phyloP scores from a whole-genome alignment of 225 moss, liverwort and hornwort species.

The Neckera pumila region DNA sequence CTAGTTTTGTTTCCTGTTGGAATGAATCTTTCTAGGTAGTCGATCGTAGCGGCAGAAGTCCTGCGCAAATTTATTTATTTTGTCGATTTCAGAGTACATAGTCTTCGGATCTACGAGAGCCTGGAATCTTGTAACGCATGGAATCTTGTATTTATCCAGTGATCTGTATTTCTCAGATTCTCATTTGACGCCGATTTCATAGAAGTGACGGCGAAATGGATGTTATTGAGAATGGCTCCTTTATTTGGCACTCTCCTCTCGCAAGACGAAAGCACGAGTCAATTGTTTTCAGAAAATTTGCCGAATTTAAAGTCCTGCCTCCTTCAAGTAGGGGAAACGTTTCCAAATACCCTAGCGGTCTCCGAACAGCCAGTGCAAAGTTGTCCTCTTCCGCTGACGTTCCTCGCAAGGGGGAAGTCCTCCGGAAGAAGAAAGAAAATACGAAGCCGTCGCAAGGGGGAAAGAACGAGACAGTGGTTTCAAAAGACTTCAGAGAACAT shows the following conservation, averaged over 20 bases:
- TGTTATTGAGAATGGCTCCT: not conserved
- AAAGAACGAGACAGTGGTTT: not conserved
- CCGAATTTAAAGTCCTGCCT: not conserved
- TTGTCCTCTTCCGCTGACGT: constrained; percentile 1
- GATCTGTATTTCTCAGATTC: not conserved
- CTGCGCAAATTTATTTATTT: not conserved
- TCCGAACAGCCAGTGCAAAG: not conserved
- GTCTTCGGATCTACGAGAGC: not conserved
- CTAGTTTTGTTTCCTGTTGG: not conserved
- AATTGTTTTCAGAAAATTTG: not conserved
- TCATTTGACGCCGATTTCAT: not conserved
- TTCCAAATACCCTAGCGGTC: not conserved
- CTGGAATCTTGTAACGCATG: not conserved
- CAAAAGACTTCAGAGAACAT: not conserved
- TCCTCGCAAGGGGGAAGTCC: not conserved
- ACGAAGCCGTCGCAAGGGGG: not conserved
- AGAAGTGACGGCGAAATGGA: constrained; percentile 2
- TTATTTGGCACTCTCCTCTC: not conserved
- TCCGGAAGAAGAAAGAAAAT: not conserved
- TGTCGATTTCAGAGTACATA: not conserved
- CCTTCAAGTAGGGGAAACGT: not conserved
- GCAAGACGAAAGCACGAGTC: not conserved
- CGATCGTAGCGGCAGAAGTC: not conserved
- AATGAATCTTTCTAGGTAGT: not conserved
- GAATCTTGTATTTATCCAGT: not conserved